These are phyloP conservation scores for Hanseniaspora lachancei DNA, from an alignment of 805 yeast species.

Conservation along the genomic window DNA sequence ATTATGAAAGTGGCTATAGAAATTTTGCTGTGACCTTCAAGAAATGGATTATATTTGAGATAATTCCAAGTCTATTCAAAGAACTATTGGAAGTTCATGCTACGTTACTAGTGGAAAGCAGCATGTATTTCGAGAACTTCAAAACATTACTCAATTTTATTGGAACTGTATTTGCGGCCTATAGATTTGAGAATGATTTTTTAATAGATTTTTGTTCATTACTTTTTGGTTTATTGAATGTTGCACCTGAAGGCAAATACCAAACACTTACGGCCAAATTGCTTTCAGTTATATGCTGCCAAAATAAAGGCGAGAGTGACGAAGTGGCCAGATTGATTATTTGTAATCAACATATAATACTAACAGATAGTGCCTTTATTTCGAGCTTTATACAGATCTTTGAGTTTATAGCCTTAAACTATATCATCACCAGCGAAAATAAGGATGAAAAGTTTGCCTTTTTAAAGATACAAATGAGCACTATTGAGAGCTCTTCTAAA, in stretches of 20 bases:
- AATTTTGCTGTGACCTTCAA: not conserved
- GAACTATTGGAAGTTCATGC: not conserved
- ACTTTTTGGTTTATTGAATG: not conserved
- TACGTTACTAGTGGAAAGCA: not conserved
- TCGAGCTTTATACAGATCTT: not conserved
- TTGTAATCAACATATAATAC: slow-evolving; percentile 1
- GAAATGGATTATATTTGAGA: not conserved
- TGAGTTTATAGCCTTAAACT: not conserved
- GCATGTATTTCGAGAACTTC: not conserved
- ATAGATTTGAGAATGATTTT: not conserved
- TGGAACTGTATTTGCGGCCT: not conserved
- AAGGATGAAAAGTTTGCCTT: slow-evolving; percentile 11
- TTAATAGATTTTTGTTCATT: not conserved
- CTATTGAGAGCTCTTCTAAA: not conserved
- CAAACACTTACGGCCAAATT: not conserved
- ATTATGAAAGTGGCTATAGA: not conserved
- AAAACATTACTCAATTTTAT: not conserved
- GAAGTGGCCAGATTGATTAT: not conserved
- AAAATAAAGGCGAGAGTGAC: not conserved
- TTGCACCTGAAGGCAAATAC: not conserved
- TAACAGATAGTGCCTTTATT: not conserved
- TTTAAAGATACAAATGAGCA: not conserved
- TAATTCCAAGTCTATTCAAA: not conserved
- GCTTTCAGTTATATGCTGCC: not conserved
- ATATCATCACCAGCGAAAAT: not conserved